Conservation (phyloP, 345 rosid genomes). For the Conringia planisiliqua region DNA sequence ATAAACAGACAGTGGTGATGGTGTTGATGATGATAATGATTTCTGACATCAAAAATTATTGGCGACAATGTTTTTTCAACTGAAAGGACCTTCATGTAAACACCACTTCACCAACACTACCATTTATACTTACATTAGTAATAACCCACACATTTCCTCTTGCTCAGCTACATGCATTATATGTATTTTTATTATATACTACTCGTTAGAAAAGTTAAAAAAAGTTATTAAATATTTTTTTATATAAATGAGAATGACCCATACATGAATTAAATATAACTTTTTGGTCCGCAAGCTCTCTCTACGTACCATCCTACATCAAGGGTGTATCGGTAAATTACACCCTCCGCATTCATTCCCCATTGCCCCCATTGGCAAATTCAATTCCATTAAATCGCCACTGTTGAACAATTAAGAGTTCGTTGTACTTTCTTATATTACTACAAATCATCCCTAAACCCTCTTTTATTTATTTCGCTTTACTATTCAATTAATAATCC, state of each 20-base stretch:
- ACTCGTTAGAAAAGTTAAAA: too few relatives aligned
- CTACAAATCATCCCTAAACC: not conserved
- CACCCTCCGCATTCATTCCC: not conserved
- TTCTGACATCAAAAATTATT: not conserved
- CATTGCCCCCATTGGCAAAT: not conserved
- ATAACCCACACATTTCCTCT: not conserved
- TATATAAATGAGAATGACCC: too few relatives aligned
- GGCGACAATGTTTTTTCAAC: not conserved
- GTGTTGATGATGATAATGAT: slow-evolving; percentile 8
- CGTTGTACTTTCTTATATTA: slow-evolving; percentile 9
- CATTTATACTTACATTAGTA: not conserved
- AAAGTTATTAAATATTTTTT: too few relatives aligned
- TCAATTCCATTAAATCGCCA: slow-evolving; percentile 13
- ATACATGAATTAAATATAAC: too few relatives aligned
- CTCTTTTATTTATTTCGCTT: not conserved
- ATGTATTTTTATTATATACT: too few relatives aligned
- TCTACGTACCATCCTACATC: not conserved
- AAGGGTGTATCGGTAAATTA: not conserved
- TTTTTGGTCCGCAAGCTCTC: not conserved
- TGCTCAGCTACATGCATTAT: too few relatives aligned
- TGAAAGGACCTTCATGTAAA: not conserved
- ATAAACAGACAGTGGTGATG: not conserved
- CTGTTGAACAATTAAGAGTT: slow-evolving; percentile 4
- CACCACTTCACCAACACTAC: not conserved
- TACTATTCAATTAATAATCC: not conserved